These are phyloP conservation scores for Flaveria brownii DNA, from an alignment of 129 eudicot species.

Conservation along the genomic window DNA sequence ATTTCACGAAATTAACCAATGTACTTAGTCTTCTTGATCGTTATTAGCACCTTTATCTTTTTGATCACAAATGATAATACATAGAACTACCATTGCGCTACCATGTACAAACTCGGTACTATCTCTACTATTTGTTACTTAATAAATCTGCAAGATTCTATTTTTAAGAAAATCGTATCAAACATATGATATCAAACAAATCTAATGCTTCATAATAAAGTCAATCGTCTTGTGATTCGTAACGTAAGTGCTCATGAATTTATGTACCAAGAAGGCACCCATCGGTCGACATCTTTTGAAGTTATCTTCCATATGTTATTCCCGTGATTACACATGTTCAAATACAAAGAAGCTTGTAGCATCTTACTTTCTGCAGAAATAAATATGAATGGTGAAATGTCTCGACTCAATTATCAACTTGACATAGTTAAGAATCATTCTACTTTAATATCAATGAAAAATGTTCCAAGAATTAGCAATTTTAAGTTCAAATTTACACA, in stretches of 20 bases:
- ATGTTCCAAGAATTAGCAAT: background rate
- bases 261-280: background rate
- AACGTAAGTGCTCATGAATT: background rate
- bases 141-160: too few relatives aligned
- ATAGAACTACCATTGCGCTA: too few relatives aligned
- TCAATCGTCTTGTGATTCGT: background rate
- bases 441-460: background rate
- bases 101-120: too few relatives aligned
- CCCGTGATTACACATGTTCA: background rate
- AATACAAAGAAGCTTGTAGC: conserved; percentile 2
- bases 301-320: background rate
- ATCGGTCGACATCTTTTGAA: too few relatives aligned
- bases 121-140: too few relatives aligned
- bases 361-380: conserved; percentile 21
- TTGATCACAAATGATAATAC: too few relatives aligned
- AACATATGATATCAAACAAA: too few relatives aligned
- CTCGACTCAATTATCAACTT: conserved; percentile 1
- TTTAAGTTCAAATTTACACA: background rate
- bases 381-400: background rate
- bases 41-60: too few relatives aligned
- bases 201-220: too few relatives aligned
- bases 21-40: too few relatives aligned
- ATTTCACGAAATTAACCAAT: too few relatives aligned
- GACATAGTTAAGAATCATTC: background rate
- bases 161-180: too few relatives aligned